Percentiles rank a stretch among this genome's conserved stretches.
phyloP scores from a whole-genome alignment of 2,329 filamentous ascomycete genomes.

The Cadophora sp. region DNA sequence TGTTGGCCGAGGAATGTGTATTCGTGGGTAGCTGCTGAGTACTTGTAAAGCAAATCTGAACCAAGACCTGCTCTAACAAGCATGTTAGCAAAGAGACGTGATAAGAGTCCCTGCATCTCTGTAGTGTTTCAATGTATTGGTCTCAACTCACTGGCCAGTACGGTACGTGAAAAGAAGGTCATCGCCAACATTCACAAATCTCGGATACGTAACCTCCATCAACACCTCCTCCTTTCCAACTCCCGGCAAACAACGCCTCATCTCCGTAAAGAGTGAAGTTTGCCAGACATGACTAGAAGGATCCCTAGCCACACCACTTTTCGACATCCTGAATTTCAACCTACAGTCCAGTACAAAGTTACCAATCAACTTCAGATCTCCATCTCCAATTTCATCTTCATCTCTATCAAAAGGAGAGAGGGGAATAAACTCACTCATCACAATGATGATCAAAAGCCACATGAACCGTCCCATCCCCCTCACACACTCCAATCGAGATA shows the following conservation, averaged over 20 bases:
- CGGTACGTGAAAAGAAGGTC: slow-evolving; percentile 40
- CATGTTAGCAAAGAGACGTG: not conserved
- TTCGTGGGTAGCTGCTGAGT: slow-evolving; percentile 32
- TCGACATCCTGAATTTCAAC: slow-evolving; percentile 36
- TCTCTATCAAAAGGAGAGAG: not conserved
- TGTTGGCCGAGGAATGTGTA: slow-evolving; percentile 38
- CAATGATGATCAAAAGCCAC: slow-evolving; percentile 41
- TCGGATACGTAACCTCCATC: slow-evolving; percentile 39
- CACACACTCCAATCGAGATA: slow-evolving; percentile 38
- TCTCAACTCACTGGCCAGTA: slow-evolving; percentile 38
- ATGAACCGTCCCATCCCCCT: slow-evolving; percentile 39
- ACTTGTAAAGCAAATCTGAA: slow-evolving; percentile 38
- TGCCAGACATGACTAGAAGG: slow-evolving; percentile 27
- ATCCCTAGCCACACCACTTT: not conserved
- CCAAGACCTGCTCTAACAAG: slow-evolving; percentile 37
- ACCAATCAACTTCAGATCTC: not conserved
- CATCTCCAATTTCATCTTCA: not conserved
- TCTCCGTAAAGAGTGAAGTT: slow-evolving; percentile 32
- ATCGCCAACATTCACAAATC: slow-evolving; percentile 38
- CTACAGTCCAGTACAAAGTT: slow-evolving; percentile 21
- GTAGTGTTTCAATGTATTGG: not conserved
- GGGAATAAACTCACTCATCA: slow-evolving; percentile 30
- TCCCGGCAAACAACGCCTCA: slow-evolving; percentile 35
- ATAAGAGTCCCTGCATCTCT: not conserved
- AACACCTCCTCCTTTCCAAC: slow-evolving; percentile 28